Conservation (phyloP, 2,329 filamentous ascomycete species). For the Neonectria hederae region DNA sequence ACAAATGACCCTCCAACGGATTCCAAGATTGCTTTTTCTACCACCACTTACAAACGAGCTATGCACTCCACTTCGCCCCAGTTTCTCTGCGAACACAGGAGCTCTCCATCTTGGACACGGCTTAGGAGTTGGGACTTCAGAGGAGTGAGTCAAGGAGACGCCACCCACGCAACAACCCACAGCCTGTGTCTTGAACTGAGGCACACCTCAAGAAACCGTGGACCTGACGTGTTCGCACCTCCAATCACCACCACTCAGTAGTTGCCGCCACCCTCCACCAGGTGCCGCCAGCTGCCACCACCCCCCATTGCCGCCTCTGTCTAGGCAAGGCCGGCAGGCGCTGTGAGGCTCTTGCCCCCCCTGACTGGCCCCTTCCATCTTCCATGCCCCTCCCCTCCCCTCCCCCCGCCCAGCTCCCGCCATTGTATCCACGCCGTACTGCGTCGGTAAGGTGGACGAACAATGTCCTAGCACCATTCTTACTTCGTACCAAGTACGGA, state of each 20-base stretch:
- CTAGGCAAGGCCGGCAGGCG: constrained; percentile 2
- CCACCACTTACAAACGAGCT: neutral
- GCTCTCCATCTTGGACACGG: no score
- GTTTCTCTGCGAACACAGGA: constrained; percentile 18
- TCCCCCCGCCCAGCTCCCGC: constrained; percentile 1
- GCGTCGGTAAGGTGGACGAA: no score
- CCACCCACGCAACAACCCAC: constrained; percentile 9
- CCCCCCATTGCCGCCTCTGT: neutral
- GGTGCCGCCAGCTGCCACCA: neutral
- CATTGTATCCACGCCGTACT: no score
- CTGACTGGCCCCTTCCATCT: constrained; percentile 4
- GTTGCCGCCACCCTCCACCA: neutral
- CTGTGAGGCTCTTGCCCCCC: constrained; percentile 1
- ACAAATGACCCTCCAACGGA: constrained; percentile 1
- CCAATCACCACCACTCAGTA: neutral
- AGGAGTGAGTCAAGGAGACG: constrained; percentile 6
- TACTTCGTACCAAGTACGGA: neutral
- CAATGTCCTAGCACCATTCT: neutral
- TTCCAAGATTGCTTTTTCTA: constrained; percentile 18
- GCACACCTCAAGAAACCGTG: neutral
- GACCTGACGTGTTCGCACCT: constrained; percentile 11
- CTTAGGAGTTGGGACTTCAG: no score
- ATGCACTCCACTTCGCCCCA: constrained; percentile 12
- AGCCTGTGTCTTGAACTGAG: constrained; percentile 15
- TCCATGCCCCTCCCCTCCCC: neutral